Conservation (phyloP, 106 monocot genomes). For the Allium sativum region DNA sequence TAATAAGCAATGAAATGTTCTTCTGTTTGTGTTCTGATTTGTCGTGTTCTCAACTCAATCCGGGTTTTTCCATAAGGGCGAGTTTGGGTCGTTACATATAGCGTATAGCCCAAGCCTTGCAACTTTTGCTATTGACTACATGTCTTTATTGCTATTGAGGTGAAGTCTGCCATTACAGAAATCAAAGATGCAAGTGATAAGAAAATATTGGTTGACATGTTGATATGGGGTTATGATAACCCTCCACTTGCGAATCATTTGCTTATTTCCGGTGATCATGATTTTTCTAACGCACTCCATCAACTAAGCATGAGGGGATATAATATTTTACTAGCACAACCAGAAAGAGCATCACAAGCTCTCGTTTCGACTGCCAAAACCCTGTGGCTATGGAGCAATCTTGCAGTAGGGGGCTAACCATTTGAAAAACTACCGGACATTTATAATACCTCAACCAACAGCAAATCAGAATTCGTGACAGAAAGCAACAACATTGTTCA, state of each 20-base stretch:
- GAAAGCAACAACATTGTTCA: constrained; percentile 8
- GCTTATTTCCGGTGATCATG: constrained; percentile 60
- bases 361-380: constrained; percentile 33
- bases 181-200: constrained; percentile 77
- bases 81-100: no score
- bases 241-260: constrained; percentile 63
- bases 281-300: constrained; percentile 61
- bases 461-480: not conserved
- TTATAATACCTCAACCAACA: not conserved
- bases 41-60: no score
- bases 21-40: no score
- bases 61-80: no score
- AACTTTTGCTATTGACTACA: no score
- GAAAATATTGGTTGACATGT: constrained; percentile 76
- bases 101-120: no score
- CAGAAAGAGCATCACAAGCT: constrained; percentile 44
- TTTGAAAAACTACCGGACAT: not conserved
- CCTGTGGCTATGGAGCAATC: constrained; percentile 46
- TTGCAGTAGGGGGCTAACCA: constrained; percentile 36
- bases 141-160: no score
- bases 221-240: constrained; percentile 78
- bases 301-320: constrained; percentile 50
- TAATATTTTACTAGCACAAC: constrained; percentile 51
- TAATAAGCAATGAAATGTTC: no score
- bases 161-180: constrained; percentile 18